A percentile compares a stretch with the other conserved stretches of the same genome.
These are phyloP conservation scores for Hericium rajendrae DNA, from an alignment of 768 basidiomycete species.

Conservation along the genomic window DNA sequence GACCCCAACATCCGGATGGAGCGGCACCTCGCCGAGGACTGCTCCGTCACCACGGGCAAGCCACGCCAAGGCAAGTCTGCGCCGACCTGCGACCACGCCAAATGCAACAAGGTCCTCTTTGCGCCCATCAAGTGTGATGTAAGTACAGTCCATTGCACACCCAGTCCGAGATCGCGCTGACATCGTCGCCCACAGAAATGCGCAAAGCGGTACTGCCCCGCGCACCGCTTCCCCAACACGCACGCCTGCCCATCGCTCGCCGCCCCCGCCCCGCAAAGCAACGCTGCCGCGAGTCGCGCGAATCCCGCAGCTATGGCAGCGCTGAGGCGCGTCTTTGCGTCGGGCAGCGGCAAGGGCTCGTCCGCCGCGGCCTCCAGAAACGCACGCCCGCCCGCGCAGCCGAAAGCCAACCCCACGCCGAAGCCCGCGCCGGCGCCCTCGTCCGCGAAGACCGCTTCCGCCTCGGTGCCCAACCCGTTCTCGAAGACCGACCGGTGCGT, in stretches of 20 bases:
- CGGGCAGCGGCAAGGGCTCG: too few species aligned
- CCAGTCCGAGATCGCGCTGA: too few species aligned
- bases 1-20: constrained; percentile 82
- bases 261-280: constrained; percentile 8
- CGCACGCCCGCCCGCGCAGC: too few species aligned
- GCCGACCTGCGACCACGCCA: constrained; percentile 50
- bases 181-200: constrained; percentile 43
- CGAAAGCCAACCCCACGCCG: not conserved
- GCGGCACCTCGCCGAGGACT: constrained; percentile 54
- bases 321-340: too few species aligned
- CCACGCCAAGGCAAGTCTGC: constrained; percentile 34
- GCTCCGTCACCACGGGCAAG: constrained; percentile 61
- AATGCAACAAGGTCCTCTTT: constrained; percentile 67
- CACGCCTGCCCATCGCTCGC: constrained; percentile 41
- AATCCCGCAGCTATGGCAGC: too few species aligned
- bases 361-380: too few species aligned
- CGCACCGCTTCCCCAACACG: constrained; percentile 71
- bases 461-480: constrained; percentile 24
- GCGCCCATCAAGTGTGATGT: constrained; percentile 69
- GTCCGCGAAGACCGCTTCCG: constrained; percentile 8
- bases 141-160: constrained; percentile 20
- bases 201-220: constrained; percentile 59
- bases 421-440: constrained; percentile 7
- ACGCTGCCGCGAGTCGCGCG: too few species aligned
- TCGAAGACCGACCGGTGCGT: constrained; percentile 58